Base-by-base conservation (phyloP, 352 stramenopile genomes). In the Phytopythium mirpurense region DNA sequence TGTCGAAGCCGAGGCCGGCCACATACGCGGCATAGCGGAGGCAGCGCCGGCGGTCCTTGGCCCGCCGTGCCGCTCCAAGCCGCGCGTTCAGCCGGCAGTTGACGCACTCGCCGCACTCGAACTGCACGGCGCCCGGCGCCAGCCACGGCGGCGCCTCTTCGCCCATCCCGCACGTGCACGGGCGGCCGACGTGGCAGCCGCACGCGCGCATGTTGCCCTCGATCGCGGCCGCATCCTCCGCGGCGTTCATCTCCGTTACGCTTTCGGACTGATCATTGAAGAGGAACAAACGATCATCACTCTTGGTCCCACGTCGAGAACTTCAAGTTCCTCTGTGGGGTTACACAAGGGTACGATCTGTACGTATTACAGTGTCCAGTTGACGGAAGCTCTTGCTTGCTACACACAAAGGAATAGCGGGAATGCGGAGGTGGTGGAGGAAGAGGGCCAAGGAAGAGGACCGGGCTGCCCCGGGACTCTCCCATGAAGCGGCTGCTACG, bases 51-150 rank as follows among this genome's bases (percentile, higher is more conserved):
- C 51, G 19, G 40, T 45, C 40, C 40, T 45, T 58, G 2, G 47
- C 23, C 32, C 59, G 65, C 8, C 43, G 24, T 26, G 43, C 3
- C 41, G 51, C 38, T 29, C 35, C 48, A 45, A 65, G 62, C 0
- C 66, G 42, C 21, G 65, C 55, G 49, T 86, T 87, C n/a, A 89
- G 57, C 12, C 65, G 71, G 35, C 78, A 89, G 54, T 85, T 87
- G 45, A 76, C 55, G 60, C 78, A 86, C 43, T 69, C 49, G 8
- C 74, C 76, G 35, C 78, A 89, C 12, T 57, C 60, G 37, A 65
- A 81, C 0, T 41, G 59, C 40, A 45, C 19, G 14, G 40, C 40
- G 21, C 40, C 40, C 3, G 40, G 40, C 21, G 40, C 21, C 40
- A 45, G 21, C 40, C 40, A 45, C 23, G 27, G 19, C 24, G 24